phyloP scores from a whole-genome alignment of 2,329 filamentous ascomycete species.

The Thermoascus crustaceus region DNA sequence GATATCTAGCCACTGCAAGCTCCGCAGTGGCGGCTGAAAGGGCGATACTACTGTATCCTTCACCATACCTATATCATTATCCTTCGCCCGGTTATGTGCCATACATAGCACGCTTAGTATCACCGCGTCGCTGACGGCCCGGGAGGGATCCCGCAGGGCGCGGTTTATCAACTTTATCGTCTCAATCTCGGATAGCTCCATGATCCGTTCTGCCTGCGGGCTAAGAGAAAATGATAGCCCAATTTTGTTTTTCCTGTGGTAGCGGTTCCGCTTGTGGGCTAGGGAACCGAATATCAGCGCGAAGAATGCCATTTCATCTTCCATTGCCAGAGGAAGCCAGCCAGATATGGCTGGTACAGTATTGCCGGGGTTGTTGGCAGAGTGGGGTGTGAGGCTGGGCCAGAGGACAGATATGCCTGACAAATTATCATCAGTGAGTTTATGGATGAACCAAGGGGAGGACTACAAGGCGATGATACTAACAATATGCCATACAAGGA shows the following conservation, averaged over 20 bases:
- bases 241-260: constrained; percentile 3
- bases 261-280: constrained; percentile 7
- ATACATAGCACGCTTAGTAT: constrained; percentile 4
- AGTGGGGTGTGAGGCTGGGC: constrained; percentile 7
- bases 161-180: constrained; percentile 7
- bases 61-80: constrained; percentile 1
- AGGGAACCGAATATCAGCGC: constrained; percentile 9
- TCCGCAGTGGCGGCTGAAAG: constrained; percentile 9
- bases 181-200: constrained; percentile 5
- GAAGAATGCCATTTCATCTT: constrained; percentile 6
- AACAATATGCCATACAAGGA: too few species aligned
- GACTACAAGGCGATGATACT: too few species aligned
- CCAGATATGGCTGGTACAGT: too few species aligned
- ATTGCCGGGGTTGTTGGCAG: too few species aligned
- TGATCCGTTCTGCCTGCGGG: constrained; percentile 5
- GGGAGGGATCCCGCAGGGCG: constrained; percentile 3
- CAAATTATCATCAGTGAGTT: not conserved
- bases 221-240: too few species aligned
- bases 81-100: too few species aligned
- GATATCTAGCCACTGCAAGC: constrained; percentile 13
- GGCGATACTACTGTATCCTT: constrained; percentile 5
- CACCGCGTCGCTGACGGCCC: constrained; percentile 7
- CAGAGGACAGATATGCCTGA: constrained; percentile 6
- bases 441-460: too few species aligned
- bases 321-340: too few species aligned